Base-by-base conservation (phyloP, 2,329 filamentous ascomycete genomes). In the Cephalotrichum gorgonifer region DNA sequence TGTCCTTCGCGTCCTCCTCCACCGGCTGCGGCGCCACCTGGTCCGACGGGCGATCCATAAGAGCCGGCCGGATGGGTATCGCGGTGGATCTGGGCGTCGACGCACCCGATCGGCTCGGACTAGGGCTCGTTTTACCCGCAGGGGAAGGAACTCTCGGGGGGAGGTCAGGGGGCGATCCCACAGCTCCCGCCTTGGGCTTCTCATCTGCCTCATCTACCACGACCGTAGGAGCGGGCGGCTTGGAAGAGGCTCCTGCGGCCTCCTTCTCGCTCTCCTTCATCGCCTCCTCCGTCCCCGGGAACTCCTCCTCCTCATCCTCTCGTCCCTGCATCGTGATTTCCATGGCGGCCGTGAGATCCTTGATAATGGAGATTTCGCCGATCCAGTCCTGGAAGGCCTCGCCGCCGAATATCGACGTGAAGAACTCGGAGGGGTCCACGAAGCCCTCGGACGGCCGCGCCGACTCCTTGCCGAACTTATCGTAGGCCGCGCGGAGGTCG, bases 321-420 rank as follows among this genome's bases (percentile, higher is more conserved):
- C 58, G 60, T 57, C 83, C 82, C 50, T 86, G 76, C 82, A 89
- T 91, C 20, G 88, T 90, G 56, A 98, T 97, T 60, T 98, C 93
- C 91, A 98, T 97, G 42, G 90, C 95, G 60, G 89, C 88, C 17
- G 91, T 97, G 49, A 98, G 76, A 62, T 98, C 93, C 72, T 96
- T 97, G 87, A 98, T 96, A 51, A 98, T 80, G 46, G 88, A 93
- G 58, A 98, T 95, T 75, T 98, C 93, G 56, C 93, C 93, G 61
- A 98, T 97, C 75, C 93, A 88, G 72, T 98, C 91, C 53, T 85
- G 75, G 61, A 98, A 98, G 12, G 91, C 89, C 59, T 96, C 91
- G 52, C 93, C 93, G 57, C 93, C 93, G 62, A 98, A 98, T 58
- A 98, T 98, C 74, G 90, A 94, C 60, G 86, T 86, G 71, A 98